Base-by-base conservation (phyloP, 2,329 filamentous ascomycete species). In the Arthroderma sp. region DNA sequence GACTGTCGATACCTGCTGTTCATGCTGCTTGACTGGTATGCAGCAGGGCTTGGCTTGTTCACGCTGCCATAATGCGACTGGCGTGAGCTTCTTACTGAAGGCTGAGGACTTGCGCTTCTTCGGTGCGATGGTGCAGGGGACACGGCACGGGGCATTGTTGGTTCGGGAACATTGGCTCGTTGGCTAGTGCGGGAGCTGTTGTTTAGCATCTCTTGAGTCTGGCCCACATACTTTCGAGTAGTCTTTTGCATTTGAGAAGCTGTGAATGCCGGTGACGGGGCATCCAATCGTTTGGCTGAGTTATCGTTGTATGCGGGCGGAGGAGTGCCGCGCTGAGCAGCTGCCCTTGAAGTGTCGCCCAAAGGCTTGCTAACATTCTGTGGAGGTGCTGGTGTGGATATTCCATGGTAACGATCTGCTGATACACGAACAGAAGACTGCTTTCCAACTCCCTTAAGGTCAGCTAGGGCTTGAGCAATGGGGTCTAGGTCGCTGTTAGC, bases 161-260 rank as follows among this genome's bases (percentile, higher is more conserved):
- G 66, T 66, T 43, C 56, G 58, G 62, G 40, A 62, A 37, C 44
- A 30, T 40, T 48, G 33, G 40, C 58, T 59, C 45, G 40, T 33
- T 49, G 47, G n/a, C 33, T 38, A 5, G 50, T 66, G 67, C 28
- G 61, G 60, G 38, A 62, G 59, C 44, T 40, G 42, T 40, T 49
- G 36, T 43, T 53, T 29, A 93, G 91, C 69, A 95, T 81, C 56
- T 75, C 86, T 37, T 86, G 77, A 2, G 85, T 86, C 62, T 95
- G 84, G 38, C 80, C 78, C 22, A 83, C 78, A 57, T 89, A 95
- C 63, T 87, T 87, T 55, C 93, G 83, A 0, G 87, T 91, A 3
- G 88, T 86, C 62, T 94, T 85, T 58, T 94, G 86, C 93, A 98
- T 98, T 40, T 91, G 86, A 51, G 83, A 85, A 3, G 86, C 84